Conservation (phyloP, 805 yeast species). For the Zygoascus flipseniorum region DNA sequence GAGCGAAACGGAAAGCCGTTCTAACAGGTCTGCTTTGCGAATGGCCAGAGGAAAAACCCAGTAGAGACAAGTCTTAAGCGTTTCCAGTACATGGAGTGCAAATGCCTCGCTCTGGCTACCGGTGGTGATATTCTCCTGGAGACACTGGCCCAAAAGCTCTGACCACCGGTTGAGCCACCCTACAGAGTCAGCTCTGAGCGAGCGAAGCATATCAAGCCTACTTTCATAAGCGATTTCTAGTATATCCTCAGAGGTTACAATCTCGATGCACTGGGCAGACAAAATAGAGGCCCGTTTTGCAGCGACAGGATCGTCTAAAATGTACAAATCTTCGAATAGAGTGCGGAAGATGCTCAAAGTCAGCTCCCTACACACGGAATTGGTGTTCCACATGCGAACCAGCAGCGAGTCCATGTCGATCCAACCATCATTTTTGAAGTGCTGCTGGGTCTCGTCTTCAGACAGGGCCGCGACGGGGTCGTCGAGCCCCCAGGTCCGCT, state of each 20-base stretch:
- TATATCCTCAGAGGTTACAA: slow-evolving; percentile 63
- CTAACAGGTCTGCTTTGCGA: slow-evolving; percentile 54
- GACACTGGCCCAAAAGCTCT: slow-evolving; percentile 37
- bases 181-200: slow-evolving; percentile 57
- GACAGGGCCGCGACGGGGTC: slow-evolving; percentile 10
- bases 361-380: slow-evolving; percentile 60
- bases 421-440: slow-evolving; percentile 52
- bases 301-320: slow-evolving; percentile 87
- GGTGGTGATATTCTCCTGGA: slow-evolving; percentile 28
- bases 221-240: slow-evolving; percentile 56
- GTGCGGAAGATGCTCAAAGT: slow-evolving; percentile 73
- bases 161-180: slow-evolving; percentile 89
- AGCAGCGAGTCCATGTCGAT: slow-evolving; percentile 74
- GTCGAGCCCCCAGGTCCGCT: slow-evolving; percentile 76
- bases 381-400: slow-evolving; percentile 63
- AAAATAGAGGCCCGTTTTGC: slow-evolving; percentile 67
- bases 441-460: slow-evolving; percentile 17
- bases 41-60: slow-evolving; percentile 83
- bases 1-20: slow-evolving; percentile 52
- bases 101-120: slow-evolving; percentile 33
- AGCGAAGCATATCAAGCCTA: slow-evolving; percentile 47
- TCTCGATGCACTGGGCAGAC: slow-evolving; percentile 75
- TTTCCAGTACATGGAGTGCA: slow-evolving; percentile 62
- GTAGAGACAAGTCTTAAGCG: slow-evolving; percentile 80
- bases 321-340: slow-evolving; percentile 84